phyloP scores from a whole-genome alignment of 1,284 basidiomycete species.

The Ustilago esculenta region DNA sequence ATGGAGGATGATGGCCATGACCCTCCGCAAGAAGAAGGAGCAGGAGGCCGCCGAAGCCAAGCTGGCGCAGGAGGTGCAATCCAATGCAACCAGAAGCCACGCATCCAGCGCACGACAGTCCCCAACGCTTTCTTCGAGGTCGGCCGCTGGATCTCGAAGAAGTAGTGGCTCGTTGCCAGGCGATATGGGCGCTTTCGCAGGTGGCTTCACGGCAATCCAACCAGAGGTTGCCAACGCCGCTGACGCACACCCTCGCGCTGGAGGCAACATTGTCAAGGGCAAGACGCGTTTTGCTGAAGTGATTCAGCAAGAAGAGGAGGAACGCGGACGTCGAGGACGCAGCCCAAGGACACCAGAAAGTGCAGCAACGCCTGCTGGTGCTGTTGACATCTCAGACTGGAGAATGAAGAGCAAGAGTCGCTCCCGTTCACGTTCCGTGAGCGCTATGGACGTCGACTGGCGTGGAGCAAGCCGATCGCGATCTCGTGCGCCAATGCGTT shows the following conservation, averaged over 20 bases:
- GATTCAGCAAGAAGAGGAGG: conserved; percentile 51
- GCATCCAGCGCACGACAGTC: conserved; percentile 39
- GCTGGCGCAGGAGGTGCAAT: conserved; percentile 20
- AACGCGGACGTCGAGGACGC: conserved; percentile 54
- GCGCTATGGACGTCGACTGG: conserved; percentile 96
- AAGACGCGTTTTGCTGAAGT: conserved; percentile 70
- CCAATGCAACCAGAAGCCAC: conserved; percentile 33
- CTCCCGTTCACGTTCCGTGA: conserved; percentile 69
- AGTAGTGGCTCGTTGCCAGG: conserved; percentile 48
- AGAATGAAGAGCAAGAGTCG: conserved; percentile 64
- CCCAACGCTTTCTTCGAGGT: conserved; percentile 31
- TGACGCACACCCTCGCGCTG: conserved; percentile 7
- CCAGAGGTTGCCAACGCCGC: neutral
- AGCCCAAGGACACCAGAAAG: conserved; percentile 58
- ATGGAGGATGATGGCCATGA: conserved; percentile 97
- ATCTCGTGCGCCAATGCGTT: conserved; percentile 77
- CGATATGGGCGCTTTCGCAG: conserved; percentile 10
- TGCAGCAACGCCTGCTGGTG: conserved; percentile 34
- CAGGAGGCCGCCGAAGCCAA: conserved; percentile 56
- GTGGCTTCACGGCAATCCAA: conserved; percentile 41
- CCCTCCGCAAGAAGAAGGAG: conserved; percentile 80
- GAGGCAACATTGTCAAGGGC: conserved; percentile 61
- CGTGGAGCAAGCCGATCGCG: conserved; percentile 88
- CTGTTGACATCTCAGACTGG: conserved; percentile 64
- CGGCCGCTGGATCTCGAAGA: conserved; percentile 27